phyloP scores from a whole-genome alignment of 2,329 filamentous ascomycete species.

The Cercospora janseana region DNA sequence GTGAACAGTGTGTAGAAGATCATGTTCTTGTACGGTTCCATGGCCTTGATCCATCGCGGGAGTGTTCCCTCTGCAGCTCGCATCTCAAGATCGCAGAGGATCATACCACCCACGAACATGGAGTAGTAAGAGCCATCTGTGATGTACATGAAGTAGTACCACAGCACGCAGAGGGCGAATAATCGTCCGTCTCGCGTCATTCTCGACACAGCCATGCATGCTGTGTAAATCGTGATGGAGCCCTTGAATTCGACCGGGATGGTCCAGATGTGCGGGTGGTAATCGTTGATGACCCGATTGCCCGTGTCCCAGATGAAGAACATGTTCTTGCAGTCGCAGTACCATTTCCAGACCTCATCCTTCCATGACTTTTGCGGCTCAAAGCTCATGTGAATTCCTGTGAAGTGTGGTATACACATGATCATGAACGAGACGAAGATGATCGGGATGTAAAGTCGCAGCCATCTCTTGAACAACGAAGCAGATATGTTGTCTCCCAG shows the following conservation, averaged over 20 bases:
- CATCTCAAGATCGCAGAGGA: slow-evolving; percentile 61
- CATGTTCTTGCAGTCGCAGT: slow-evolving; percentile 64
- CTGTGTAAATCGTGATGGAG: slow-evolving; percentile 62
- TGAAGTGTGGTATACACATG: slow-evolving; percentile 54
- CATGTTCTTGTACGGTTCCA: slow-evolving; percentile 51
- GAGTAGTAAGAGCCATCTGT: slow-evolving; percentile 63
- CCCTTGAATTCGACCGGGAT: slow-evolving; percentile 64
- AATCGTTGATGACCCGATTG: slow-evolving; percentile 56
- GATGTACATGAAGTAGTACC: slow-evolving; percentile 66
- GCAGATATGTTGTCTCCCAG: slow-evolving; percentile 49
- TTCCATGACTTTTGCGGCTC: slow-evolving; percentile 42
- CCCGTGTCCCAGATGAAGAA: slow-evolving; percentile 64
- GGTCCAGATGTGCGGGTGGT: slow-evolving; percentile 62
- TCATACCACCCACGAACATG: slow-evolving; percentile 61
- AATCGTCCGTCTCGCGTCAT: slow-evolving; percentile 57
- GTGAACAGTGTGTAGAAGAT: slow-evolving; percentile 56
- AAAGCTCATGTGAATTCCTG: slow-evolving; percentile 40
- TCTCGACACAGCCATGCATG: slow-evolving; percentile 57
- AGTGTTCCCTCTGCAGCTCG: slow-evolving; percentile 53
- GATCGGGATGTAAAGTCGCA: slow-evolving; percentile 53
- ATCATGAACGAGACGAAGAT: slow-evolving; percentile 56
- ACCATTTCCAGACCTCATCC: slow-evolving; percentile 54
- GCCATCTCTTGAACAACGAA: slow-evolving; percentile 52
- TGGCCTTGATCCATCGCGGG: slow-evolving; percentile 48
- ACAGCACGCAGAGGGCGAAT: slow-evolving; percentile 52